Conservation (phyloP, 2,329 filamentous ascomycete species). For the Colletotrichum chlorophyti region DNA sequence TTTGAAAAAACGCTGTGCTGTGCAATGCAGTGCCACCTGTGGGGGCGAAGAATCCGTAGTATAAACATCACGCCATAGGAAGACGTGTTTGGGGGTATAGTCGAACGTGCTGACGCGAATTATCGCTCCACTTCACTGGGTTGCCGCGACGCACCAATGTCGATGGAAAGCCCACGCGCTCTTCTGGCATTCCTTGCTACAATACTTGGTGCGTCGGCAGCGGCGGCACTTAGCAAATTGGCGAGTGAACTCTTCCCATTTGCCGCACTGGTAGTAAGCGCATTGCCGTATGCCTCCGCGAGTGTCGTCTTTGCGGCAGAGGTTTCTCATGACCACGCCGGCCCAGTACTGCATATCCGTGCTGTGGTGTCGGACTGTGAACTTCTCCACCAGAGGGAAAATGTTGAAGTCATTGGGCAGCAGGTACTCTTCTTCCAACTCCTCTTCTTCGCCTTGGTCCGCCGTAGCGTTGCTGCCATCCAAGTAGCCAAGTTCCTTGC, state of each 20-base stretch:
- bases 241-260: constrained; percentile 96
- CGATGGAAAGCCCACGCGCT: constrained; percentile 98
- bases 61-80: constrained; percentile 24
- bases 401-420: constrained; percentile 97
- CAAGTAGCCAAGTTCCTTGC: constrained; percentile 80
- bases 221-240: constrained; percentile 98
- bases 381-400: constrained; percentile 97
- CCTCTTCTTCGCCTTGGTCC: constrained; percentile 59
- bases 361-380: constrained; percentile 92
- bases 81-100: constrained; percentile 12
- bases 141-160: constrained; percentile 91
- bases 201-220: constrained; percentile 96
- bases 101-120: constrained; percentile 28
- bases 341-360: constrained; percentile 99
- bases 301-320: constrained; percentile 97
- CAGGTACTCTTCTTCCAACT: constrained; percentile 85
- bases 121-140: constrained; percentile 47
- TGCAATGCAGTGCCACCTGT: constrained; percentile 47
- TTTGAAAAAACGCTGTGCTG: constrained; percentile 47
- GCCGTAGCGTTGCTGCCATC: constrained; percentile 69
- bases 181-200: constrained; percentile 99
- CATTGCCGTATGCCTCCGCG: constrained; percentile 95
- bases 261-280: constrained; percentile 96
- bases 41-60: constrained; percentile 26
- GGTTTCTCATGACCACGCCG: constrained; percentile 97